A percentile compares a stretch with the other conserved stretches of the same genome.
Conservation (phyloP, 495 filamentous ascomycete genomes). For the Entonaema liquescens region DNA sequence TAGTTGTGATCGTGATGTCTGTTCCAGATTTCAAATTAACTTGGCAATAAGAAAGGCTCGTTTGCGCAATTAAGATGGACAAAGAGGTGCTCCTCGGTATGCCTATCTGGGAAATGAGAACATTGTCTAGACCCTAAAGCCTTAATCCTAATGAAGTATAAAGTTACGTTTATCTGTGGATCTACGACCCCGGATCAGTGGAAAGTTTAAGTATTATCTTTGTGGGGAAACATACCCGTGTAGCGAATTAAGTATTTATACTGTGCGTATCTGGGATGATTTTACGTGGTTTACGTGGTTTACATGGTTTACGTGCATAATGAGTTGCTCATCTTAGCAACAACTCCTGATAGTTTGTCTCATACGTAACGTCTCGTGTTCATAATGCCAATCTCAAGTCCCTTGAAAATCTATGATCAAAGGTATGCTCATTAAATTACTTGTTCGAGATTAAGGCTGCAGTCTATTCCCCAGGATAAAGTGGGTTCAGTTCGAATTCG, state of each 20-base stretch:
- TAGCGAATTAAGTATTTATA: constrained; percentile 16
- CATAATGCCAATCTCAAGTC: constrained; percentile 6
- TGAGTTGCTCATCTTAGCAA: neutral
- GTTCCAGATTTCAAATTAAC: constrained; percentile 32
- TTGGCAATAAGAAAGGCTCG: constrained; percentile 27
- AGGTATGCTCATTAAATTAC: neutral
- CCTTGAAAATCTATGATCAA: constrained; percentile 3
- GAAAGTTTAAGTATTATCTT: constrained; percentile 39
- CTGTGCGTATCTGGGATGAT: constrained; percentile 17
- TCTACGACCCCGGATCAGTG: constrained; percentile 40
- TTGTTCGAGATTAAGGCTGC: constrained; percentile 22
- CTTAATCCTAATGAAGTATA: constrained; percentile 30
- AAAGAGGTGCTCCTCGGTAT: constrained; percentile 40
- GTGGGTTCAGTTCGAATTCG: constrained; percentile 15
- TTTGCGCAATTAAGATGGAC: constrained; percentile 38
- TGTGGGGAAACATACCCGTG: constrained; percentile 31
- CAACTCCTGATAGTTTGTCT: neutral
- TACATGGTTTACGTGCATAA: neutral
- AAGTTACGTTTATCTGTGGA: constrained; percentile 35
- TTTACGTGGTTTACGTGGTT: neutral
- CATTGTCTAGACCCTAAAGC: constrained; percentile 13
- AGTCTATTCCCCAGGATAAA: constrained; percentile 11
- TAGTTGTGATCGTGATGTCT: constrained; percentile 4
- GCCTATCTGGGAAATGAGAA: constrained; percentile 32
- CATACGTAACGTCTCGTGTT: constrained; percentile 34